Evolutionary conservation across 805 yeast species (phyloP), one percentile per base, ranked within the genome.

Genomic region (Teunomyces tritomae): DNA sequence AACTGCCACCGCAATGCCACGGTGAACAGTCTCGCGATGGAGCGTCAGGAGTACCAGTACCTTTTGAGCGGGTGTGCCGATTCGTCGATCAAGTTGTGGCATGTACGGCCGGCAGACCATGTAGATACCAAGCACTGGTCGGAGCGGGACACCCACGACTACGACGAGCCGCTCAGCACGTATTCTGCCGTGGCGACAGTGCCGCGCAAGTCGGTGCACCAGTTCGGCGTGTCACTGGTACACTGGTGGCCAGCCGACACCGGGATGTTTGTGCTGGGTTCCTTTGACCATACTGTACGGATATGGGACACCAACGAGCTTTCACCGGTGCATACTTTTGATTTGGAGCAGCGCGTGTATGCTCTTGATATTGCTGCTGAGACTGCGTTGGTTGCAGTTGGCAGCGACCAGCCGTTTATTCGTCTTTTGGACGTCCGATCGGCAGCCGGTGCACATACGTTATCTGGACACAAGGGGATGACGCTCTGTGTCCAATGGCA

Each of bases 201-300:
- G 3, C 76, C 76, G 0, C 57, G 72, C 17, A 67, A 63, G 44
- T 44, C 72, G 5, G 73, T 63, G 11, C 97, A 91, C 59, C 62
- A 68, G 14, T 89, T 75, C 61, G 96, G 96, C 0, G 74, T 91
- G 0, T 86, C 96, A 0, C 67, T 79, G 11, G 71, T 88, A 0
- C 73, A 77, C 56, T 91, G 97, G 97, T 92, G 96, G 92, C 90
- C 94, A 0, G 70, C 71, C 39, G 97, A 91, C 64, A 81, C 84
- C 29, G 97, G 96, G 1, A 76, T 91, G 83, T 90, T 89, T 68
- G 74, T 89, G 14, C 78, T 89, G 2, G 82, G 89, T 0, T 88
- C 96, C 0, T 89, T 83, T 62, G 97, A 91, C 63, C 81, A 79
- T 49, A 78, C 82, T 0, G 78, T 90, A 17, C 86, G 84, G 52